Conservation (phyloP, 768 basidiomycete genomes). For the Cantharellus anzutake region DNA sequence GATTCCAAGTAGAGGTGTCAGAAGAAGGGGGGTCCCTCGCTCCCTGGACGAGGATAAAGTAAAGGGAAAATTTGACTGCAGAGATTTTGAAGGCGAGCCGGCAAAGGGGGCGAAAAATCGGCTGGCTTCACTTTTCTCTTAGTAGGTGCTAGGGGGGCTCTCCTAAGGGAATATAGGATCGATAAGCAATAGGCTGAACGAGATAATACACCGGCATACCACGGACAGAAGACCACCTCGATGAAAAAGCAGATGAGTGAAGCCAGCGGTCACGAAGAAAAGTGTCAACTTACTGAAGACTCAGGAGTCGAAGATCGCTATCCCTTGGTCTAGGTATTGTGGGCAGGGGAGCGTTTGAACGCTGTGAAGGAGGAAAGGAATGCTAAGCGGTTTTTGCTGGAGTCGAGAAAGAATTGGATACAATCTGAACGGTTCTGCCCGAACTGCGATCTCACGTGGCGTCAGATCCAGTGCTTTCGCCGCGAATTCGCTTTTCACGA, state of each 20-base stretch:
- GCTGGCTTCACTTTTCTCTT: conserved; percentile 6
- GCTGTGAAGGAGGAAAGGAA: too few species aligned
- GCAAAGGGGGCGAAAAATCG: conserved; percentile 3
- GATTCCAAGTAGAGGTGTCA: conserved; percentile 35
- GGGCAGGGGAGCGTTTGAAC: background rate
- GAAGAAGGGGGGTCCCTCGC: conserved; percentile 46
- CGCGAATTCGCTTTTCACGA: too few species aligned
- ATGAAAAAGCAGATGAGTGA: background rate
- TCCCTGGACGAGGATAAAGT: conserved; percentile 31
- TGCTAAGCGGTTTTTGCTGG: too few species aligned
- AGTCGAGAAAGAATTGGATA: too few species aligned
- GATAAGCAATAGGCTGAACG: background rate
- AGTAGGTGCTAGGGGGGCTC: conserved; percentile 54
- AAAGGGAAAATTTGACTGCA: conserved; percentile 36
- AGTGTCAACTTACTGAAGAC: background rate
- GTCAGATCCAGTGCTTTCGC: too few species aligned
- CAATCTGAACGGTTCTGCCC: too few species aligned
- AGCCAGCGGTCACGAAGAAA: background rate
- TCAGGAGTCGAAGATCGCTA: background rate
- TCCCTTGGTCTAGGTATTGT: background rate
- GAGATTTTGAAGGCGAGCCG: conserved; percentile 9
- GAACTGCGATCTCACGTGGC: too few species aligned
- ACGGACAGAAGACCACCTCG: background rate
- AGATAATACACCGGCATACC: background rate
- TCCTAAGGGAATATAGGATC: conserved; percentile 23